Evolutionary conservation across 2,329 filamentous ascomycete genomes (phyloP).

Genomic region (Byssothecium circinans): DNA sequence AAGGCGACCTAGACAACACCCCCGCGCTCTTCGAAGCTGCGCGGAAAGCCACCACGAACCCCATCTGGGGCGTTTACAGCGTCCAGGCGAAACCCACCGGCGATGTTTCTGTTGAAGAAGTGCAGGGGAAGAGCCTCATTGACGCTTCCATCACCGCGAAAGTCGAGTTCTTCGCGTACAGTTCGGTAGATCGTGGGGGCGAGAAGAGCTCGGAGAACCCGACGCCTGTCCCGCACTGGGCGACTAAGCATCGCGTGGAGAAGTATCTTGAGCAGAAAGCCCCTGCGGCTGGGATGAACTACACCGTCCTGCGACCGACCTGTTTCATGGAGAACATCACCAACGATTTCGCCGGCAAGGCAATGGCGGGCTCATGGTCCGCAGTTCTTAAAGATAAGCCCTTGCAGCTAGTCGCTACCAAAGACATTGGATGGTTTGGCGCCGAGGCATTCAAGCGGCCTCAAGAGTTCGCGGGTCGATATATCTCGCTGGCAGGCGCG

Average conservation of each 20-base stretch:
- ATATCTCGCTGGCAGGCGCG: conserved; percentile 52
- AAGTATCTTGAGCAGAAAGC: conserved; percentile 52
- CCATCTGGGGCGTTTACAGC: conserved; percentile 33
- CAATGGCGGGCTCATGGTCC: conserved; percentile 16
- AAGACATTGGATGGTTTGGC: conserved; percentile 54
- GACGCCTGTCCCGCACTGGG: conserved; percentile 62
- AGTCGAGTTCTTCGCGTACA: conserved; percentile 42
- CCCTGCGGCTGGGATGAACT: conserved; percentile 51
- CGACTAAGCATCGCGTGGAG: conserved; percentile 62
- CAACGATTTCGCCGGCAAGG: conserved; percentile 36
- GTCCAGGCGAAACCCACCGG: conserved; percentile 39
- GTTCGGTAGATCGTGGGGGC: conserved; percentile 40
- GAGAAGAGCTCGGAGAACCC: conserved; percentile 50
- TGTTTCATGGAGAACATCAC: conserved; percentile 62
- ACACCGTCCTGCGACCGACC: conserved; percentile 60
- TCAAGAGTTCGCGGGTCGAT: conserved; percentile 44
- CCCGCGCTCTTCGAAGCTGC: conserved; percentile 52
- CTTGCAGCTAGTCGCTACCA: conserved; percentile 36
- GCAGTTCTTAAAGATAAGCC: conserved; percentile 22
- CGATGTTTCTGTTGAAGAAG: conserved; percentile 27
- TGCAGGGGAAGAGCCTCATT: conserved; percentile 38
- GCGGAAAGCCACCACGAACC: conserved; percentile 23
- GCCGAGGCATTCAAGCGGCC: conserved; percentile 50
- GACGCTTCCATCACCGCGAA: conserved; percentile 29
- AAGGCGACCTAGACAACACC: conserved; percentile 56